phyloP scores from a whole-genome alignment of 345 rosid genomes.

The Rhizophora mangle region DNA sequence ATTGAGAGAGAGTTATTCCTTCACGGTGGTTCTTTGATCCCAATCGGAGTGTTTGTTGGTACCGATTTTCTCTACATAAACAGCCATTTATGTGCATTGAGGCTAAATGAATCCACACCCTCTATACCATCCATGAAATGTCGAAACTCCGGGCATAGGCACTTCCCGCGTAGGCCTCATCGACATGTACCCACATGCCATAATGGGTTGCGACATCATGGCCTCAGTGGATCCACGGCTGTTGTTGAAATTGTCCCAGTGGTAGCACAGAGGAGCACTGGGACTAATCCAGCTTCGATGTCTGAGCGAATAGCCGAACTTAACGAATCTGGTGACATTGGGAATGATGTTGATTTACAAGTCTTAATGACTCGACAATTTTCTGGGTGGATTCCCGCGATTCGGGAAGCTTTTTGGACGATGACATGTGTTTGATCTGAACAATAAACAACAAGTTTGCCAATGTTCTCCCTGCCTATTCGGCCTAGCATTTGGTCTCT shows the following conservation, averaged over 20 bases:
- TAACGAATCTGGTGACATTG: slow-evolving; percentile 14
- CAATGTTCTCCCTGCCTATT: slow-evolving; percentile 16
- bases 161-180: slow-evolving; percentile 50
- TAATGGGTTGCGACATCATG: slow-evolving; percentile 14
- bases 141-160: slow-evolving; percentile 51
- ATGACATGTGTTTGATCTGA: slow-evolving; percentile 42
- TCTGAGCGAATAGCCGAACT: slow-evolving; percentile 18
- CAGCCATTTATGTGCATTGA: slow-evolving; percentile 57
- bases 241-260: slow-evolving; percentile 36
- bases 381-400: slow-evolving; percentile 51
- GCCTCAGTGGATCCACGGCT: slow-evolving; percentile 30
- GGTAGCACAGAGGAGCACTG: slow-evolving; percentile 36
- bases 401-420: slow-evolving; percentile 31
- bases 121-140: slow-evolving; percentile 43
- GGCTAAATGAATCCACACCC: slow-evolving; percentile 42
- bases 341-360: slow-evolving; percentile 18
- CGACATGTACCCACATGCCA: slow-evolving; percentile 46
- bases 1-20: too few species aligned
- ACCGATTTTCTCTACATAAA: too few species aligned
- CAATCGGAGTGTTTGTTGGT: too few species aligned
- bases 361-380: slow-evolving; percentile 41
- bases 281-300: slow-evolving; percentile 22
- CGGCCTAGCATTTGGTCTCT: slow-evolving; percentile 32
- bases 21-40: too few species aligned
- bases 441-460: slow-evolving; percentile 39